Evolutionary conservation across 805 yeast species (phyloP).

Genomic region (Candida palmyrensis): DNA sequence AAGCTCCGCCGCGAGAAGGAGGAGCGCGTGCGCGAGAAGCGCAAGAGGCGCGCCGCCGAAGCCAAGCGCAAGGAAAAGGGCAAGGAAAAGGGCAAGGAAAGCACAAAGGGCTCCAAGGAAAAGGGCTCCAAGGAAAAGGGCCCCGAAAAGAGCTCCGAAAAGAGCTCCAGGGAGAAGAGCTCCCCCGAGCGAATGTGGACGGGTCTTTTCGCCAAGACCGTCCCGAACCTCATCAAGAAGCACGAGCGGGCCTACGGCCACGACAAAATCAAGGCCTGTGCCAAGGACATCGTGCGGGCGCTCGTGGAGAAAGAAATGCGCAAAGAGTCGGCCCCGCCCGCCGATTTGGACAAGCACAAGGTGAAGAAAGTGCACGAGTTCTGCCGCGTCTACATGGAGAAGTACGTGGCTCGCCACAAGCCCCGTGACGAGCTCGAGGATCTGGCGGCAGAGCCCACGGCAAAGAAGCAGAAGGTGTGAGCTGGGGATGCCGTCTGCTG

Average conservation of each 20-base stretch:
- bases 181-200: conserved; percentile 35
- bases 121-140: background rate
- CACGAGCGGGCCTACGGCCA: conserved; percentile 64
- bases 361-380: conserved; percentile 65
- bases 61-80: conserved; percentile 4
- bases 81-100: conserved; percentile 5
- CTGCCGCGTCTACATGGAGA: conserved; percentile 60
- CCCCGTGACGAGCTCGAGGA: no score
- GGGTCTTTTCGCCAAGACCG: conserved; percentile 57
- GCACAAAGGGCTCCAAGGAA: conserved; percentile 6
- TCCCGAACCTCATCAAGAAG: conserved; percentile 73
- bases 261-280: conserved; percentile 69
- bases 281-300: conserved; percentile 68
- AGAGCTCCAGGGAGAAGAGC: background rate
- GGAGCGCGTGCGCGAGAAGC: conserved; percentile 17
- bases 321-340: conserved; percentile 45
- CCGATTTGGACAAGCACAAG: conserved; percentile 58
- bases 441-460: no score
- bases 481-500: no score
- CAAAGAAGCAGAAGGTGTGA: conserved; percentile 1
- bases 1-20: conserved; percentile 15
- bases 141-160: conserved; percentile 4
- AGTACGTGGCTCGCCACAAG: no score
- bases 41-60: no score
- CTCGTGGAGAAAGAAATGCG: conserved; percentile 66